Base-by-base conservation (phyloP, 2,329 filamentous ascomycete genomes). In the Fusarium neocosmosporiellum region DNA sequence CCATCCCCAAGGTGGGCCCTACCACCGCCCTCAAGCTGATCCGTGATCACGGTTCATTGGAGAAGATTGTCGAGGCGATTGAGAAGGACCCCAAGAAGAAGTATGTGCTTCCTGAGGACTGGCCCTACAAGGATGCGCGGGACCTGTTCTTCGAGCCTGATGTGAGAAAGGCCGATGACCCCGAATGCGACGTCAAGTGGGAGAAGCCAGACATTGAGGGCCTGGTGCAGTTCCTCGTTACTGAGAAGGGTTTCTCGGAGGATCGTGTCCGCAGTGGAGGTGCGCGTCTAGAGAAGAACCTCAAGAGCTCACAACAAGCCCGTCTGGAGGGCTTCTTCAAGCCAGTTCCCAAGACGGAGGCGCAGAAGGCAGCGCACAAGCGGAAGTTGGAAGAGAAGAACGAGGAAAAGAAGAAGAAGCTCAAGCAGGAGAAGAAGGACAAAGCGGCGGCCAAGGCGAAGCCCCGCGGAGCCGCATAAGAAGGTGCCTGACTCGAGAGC, bases 261-360 rank as follows among this genome's bases (percentile, higher is more conserved):
- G 96, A 99, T 80, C 89, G 96, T 20, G 96, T 99, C 10, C 90
- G 95, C 39, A 90, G 88, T 48, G 96, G 89, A 31, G 95, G 93
- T 1, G 88, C 91, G 3, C 90, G 94, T 64, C 84, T 99, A 66
- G 90, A 93, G 81, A 99, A 98, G 88, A 96, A 95, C 77, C 86
- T 97, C 73, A 98, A 98, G 88, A 93, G 89, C 57, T 92, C 92
- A 31, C 96, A 98, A 82, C 96, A 99, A 84, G 92, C 94, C 31
- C 89, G 96, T 24, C 86, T 99, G 2, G 96, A 98, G 80, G 96
- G 96, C 0, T 99, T 99, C 86, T 99, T 99, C 88, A 98, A 98
- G 86, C 91, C 94, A 1, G 84, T 97, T 18, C 93, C 94, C 69
- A 97, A 96, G 86, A 94, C 95, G 0, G 93, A 95, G 0, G 93